Evolutionary conservation across 176 grass and related monocot species (phyloP).

Genomic region (Puya raimondii): DNA sequence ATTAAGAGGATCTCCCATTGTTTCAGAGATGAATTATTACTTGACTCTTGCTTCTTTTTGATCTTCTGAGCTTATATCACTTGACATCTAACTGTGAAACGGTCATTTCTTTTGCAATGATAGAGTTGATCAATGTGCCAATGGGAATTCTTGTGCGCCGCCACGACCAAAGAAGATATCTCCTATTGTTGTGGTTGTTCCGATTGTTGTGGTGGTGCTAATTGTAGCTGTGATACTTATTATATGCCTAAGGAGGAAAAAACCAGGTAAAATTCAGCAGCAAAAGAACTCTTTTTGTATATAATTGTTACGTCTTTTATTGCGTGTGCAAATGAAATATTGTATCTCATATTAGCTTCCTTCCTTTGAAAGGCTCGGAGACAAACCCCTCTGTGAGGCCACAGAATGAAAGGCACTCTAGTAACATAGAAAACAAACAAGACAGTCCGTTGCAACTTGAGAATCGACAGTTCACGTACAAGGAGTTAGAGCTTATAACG

Average conservation of each 20-base stretch:
- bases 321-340: background rate
- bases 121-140: background rate
- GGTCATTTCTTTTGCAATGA: background rate
- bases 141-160: background rate
- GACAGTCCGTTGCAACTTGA: constrained; percentile 11
- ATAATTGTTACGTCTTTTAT: background rate
- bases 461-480: constrained; percentile 43
- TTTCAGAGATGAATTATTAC: background rate
- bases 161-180: constrained; percentile 3
- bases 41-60: background rate
- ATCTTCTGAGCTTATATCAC: background rate
- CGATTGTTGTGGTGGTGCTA: background rate
- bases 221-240: background rate
- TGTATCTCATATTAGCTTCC: background rate
- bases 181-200: constrained; percentile 9
- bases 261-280: background rate
- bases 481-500: constrained; percentile 36
- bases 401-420: background rate
- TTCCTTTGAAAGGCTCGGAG: background rate
- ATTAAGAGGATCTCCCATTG: background rate
- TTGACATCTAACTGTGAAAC: background rate
- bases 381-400: background rate
- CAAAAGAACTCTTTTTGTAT: no score
- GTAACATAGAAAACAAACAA: background rate
- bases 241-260: constrained; percentile 4